Percentiles rank a stretch among this genome's conserved stretches.
These are phyloP conservation scores for Plasmodium adleri DNA, from an alignment of 169 alveolate species.

Conservation along the genomic window DNA sequence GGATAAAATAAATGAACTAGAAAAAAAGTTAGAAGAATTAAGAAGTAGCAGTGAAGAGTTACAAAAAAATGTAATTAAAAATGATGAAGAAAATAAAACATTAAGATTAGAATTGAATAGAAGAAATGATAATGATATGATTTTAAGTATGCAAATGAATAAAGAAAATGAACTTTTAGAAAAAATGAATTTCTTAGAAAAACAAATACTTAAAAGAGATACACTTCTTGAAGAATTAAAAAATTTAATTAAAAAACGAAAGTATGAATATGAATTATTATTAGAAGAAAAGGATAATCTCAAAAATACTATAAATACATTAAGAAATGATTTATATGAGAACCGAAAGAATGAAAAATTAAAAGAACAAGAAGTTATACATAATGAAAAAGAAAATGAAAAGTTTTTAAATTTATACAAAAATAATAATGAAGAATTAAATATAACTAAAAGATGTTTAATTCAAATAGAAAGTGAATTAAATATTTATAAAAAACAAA, in stretches of 20 bases:
- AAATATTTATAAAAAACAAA: conserved; percentile 73
- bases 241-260: conserved; percentile 68
- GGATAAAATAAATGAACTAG: conserved; percentile 71
- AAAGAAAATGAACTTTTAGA: conserved; percentile 64
- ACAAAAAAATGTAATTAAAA: conserved; percentile 57
- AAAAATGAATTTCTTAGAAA: conserved; percentile 66
- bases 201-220: conserved; percentile 74
- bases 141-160: conserved; percentile 64
- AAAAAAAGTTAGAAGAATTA: conserved; percentile 51
- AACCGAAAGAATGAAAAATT: conserved; percentile 31
- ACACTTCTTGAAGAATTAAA: conserved; percentile 75
- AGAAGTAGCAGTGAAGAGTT: conserved; percentile 62
- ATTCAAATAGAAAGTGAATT: conserved; percentile 75
- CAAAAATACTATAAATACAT: conserved; percentile 45
- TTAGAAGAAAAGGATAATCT: conserved; percentile 72
- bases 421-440: conserved; percentile 76
- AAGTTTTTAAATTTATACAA: conserved; percentile 62
- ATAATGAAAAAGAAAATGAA: conserved; percentile 71
- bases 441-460: conserved; percentile 74
- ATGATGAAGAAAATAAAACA: conserved; percentile 73
- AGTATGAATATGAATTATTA: conserved; percentile 65
- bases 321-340: conserved; percentile 60
- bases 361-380: conserved; percentile 54
- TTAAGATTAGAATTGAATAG: conserved; percentile 72
- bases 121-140: conserved; percentile 49